Conservation (phyloP, 2,329 filamentous ascomycete genomes). For the Myriosclerotinia curreyana region DNA sequence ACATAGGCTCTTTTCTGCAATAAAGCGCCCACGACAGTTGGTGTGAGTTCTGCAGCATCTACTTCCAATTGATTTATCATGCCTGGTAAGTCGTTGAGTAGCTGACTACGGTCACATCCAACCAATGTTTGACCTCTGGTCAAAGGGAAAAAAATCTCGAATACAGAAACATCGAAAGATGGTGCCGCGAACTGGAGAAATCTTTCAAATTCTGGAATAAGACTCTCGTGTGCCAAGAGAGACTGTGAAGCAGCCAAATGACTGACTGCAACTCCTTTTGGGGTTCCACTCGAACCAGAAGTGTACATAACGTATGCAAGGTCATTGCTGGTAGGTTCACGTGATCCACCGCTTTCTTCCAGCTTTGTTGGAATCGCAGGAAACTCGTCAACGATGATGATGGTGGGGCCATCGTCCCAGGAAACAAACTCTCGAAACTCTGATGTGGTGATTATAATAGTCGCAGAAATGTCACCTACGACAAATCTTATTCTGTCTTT, state of each 20-base stretch:
- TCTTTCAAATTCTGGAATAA: constrained; percentile 71
- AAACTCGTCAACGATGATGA: constrained; percentile 45
- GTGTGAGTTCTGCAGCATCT: constrained; percentile 85
- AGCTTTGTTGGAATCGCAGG: constrained; percentile 24
- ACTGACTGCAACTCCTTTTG: constrained; percentile 82
- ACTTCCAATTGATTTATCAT: constrained; percentile 63
- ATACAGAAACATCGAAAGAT: constrained; percentile 92
- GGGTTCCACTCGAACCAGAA: constrained; percentile 82
- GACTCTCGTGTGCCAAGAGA: constrained; percentile 72
- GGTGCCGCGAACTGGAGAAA: constrained; percentile 92
- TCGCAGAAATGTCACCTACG: constrained; percentile 69
- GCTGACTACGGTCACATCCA: constrained; percentile 62
- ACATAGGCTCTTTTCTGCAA: constrained; percentile 64
- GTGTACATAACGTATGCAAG: constrained; percentile 93
- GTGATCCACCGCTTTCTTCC: constrained; percentile 14
- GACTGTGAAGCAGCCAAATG: constrained; percentile 79
- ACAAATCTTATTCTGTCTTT: constrained; percentile 77
- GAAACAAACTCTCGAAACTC: constrained; percentile 45
- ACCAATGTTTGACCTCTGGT: constrained; percentile 72
- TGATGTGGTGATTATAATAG: constrained; percentile 62
- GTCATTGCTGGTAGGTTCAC: constrained; percentile 28
- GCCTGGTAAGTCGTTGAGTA: constrained; percentile 72
- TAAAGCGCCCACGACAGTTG: constrained; percentile 78
- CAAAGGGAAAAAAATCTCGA: constrained; percentile 89
- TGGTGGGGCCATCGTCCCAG: constrained; percentile 38